Percentiles rank a stretch among this genome's conserved stretches.
Evolutionary conservation across 2,329 filamentous ascomycete genomes (phyloP).

Genomic region (Arthrinium puccinioides): DNA sequence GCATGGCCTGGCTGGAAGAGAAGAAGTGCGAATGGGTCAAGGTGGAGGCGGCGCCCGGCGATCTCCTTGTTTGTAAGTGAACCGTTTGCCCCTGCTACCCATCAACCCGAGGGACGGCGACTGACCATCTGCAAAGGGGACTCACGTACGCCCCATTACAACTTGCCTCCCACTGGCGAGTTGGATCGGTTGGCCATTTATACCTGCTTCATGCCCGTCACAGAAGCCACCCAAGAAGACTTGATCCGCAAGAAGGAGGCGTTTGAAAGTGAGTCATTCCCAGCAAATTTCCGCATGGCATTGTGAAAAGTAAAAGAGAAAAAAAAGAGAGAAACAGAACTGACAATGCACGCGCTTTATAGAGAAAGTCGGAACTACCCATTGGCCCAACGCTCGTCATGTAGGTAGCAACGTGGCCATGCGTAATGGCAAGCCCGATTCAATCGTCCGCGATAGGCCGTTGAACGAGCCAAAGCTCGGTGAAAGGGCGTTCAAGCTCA

Average conservation of each 20-base stretch:
- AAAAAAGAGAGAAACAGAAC: too few species aligned
- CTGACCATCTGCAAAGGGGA: slow-evolving; percentile 6
- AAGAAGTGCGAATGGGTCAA: slow-evolving; percentile 25
- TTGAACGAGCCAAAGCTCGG: slow-evolving; percentile 29
- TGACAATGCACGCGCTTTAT: too few species aligned
- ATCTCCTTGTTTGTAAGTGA: slow-evolving; percentile 29
- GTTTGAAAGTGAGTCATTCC: slow-evolving; percentile 28
- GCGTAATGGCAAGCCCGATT: slow-evolving; percentile 17
- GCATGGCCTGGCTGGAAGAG: slow-evolving; percentile 28
- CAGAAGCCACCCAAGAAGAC: slow-evolving; percentile 30
- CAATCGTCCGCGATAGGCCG: slow-evolving; percentile 28
- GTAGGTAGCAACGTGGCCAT: slow-evolving; percentile 13
- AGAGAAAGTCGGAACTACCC: slow-evolving; percentile 32
- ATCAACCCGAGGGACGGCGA: too few species aligned
- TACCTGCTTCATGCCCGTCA: slow-evolving; percentile 33
- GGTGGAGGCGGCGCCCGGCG: slow-evolving; percentile 33
- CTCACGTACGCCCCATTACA: slow-evolving; percentile 32
- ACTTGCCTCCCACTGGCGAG: slow-evolving; percentile 23
- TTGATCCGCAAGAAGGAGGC: slow-evolving; percentile 32
- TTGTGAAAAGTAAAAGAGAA: too few species aligned
- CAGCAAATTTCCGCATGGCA: too few species aligned
- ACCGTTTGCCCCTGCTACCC: neutral
- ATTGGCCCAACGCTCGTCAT: slow-evolving; percentile 30
- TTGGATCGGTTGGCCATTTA: slow-evolving; percentile 27
- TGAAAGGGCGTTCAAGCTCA: slow-evolving; percentile 36